Conservation (phyloP, 805 yeast genomes). For the Sugiyamaella qingdaonensis region DNA sequence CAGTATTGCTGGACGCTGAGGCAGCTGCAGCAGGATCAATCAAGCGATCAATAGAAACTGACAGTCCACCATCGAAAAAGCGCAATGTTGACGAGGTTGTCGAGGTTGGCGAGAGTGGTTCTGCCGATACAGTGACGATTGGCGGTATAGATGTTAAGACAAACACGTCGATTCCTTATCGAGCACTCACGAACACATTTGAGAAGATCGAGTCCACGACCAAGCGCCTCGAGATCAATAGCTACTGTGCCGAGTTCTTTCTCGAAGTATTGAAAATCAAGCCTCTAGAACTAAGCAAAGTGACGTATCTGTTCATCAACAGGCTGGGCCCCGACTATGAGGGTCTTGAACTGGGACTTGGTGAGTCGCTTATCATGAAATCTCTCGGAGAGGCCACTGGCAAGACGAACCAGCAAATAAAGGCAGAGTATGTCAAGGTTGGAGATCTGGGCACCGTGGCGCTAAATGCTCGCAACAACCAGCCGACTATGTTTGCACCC, state of each 20-base stretch:
- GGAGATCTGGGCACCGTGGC: slow-evolving; percentile 95
- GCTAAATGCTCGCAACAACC: slow-evolving; percentile 72
- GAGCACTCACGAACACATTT: slow-evolving; percentile 58
- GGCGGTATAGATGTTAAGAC: not conserved
- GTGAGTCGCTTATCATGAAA: slow-evolving; percentile 82
- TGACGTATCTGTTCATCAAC: slow-evolving; percentile 82
- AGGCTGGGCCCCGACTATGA: slow-evolving; percentile 94
- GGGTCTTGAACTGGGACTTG: slow-evolving; percentile 88
- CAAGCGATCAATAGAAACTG: not conserved
- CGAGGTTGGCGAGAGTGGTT: not conserved
- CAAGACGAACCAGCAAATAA: slow-evolving; percentile 63
- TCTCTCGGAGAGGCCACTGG: slow-evolving; percentile 92
- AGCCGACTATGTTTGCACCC: slow-evolving; percentile 92
- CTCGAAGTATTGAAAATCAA: slow-evolving; percentile 54
- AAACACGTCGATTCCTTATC: slow-evolving; percentile 33
- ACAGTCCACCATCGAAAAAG: not conserved
- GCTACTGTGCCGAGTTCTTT: slow-evolving; percentile 70
- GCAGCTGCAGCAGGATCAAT: not conserved
- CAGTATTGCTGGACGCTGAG: not conserved
- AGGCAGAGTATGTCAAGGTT: slow-evolving; percentile 64
- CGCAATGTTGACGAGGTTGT: not conserved
- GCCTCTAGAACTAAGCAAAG: slow-evolving; percentile 54
- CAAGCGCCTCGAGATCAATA: slow-evolving; percentile 76
- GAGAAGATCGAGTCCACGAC: slow-evolving; percentile 75
- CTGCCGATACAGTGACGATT: slow-evolving; percentile 1